These are phyloP conservation scores for Triticum aestivum DNA, from an alignment of 176 grass and related monocot genomes.

Conservation along the genomic window IWGSC_CS_RefSeq_v2.1 NC_057803.1:624391274-624391773, in stretches of 20 bases:
- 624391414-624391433: background rate
- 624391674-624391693: constrained; percentile 26
- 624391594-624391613: background rate
- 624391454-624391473: constrained; percentile 52
- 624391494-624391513: constrained; percentile 67
- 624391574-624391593: constrained; percentile 14
- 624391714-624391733: too few species aligned
- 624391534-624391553: constrained; percentile 37
- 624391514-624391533: constrained; percentile 62
- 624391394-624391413: background rate
- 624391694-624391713: background rate
- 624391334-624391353: constrained; percentile 66
- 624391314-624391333: constrained; percentile 72
- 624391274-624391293: constrained; percentile 57
- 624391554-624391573: background rate
- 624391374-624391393: constrained; percentile 4
- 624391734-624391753: too few species aligned
- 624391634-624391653: background rate
- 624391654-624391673: background rate
- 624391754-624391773: too few species aligned
- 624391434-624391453: constrained; percentile 53
- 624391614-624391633: background rate
- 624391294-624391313: constrained; percentile 61
- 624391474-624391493: constrained; percentile 69
- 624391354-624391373: constrained; percentile 56